These are phyloP conservation scores for Exophiala alcalophila DNA, from an alignment of 2,329 filamentous ascomycete genomes.

Conservation along the genomic window DNA sequence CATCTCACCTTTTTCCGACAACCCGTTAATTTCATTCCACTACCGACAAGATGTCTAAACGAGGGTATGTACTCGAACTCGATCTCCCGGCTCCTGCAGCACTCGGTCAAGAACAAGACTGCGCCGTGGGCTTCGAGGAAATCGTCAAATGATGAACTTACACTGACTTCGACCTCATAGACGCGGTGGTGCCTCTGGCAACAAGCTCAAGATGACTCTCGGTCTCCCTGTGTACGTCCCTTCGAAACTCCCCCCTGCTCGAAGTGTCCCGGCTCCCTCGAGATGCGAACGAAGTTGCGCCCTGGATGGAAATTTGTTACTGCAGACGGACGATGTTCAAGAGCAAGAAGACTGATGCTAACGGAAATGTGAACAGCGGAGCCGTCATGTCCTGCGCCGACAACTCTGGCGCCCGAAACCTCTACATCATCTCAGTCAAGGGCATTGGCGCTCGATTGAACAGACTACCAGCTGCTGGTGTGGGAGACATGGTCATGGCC, in stretches of 20 bases:
- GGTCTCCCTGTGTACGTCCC: conserved; percentile 96
- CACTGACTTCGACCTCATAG: conserved; percentile 37
- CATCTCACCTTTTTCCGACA: conserved; percentile 5
- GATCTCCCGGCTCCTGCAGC: neutral
- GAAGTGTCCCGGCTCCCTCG: neutral
- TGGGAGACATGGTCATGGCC: conserved; percentile 99
- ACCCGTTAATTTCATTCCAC: conserved; percentile 5
- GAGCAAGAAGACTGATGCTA: conserved; percentile 3
- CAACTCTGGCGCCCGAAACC: conserved; percentile 97
- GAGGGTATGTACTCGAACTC: conserved; percentile 25
- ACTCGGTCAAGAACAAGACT: no score
- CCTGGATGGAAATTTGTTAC: neutral
- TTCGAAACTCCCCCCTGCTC: conserved; percentile 4
- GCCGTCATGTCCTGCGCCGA: conserved; percentile 99
- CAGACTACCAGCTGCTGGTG: conserved; percentile 93
- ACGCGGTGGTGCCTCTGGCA: conserved; percentile 88
- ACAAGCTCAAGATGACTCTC: conserved; percentile 99
- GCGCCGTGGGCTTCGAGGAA: no score
- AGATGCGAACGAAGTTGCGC: neutral
- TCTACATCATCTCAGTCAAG: conserved; percentile 99
- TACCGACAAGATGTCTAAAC: conserved; percentile 29
- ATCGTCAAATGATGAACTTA: no score
- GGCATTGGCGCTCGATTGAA: conserved; percentile 97
- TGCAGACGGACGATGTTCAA: no score
- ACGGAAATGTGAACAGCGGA: conserved; percentile 62